Percentiles rank a stretch among this genome's conserved stretches.
Evolutionary conservation across 345 rosid genomes (phyloP).

Genomic region (Fremontodendron californicum): DNA sequence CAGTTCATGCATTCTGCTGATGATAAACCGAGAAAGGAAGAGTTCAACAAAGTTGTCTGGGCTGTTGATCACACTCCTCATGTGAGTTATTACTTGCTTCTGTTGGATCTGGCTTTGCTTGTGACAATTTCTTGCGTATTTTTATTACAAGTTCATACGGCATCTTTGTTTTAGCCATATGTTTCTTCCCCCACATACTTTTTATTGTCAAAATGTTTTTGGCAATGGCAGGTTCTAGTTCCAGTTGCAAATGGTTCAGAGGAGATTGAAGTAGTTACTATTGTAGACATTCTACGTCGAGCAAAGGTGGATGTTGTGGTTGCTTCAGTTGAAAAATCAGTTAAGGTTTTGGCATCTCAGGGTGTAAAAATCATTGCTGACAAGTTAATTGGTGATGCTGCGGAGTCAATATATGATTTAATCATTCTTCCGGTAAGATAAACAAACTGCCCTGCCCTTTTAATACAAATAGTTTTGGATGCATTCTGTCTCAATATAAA

Average conservation of each 20-base stretch:
- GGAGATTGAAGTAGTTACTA: slow-evolving; percentile 67
- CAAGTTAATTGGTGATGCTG: slow-evolving; percentile 58
- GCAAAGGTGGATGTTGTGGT: slow-evolving; percentile 79
- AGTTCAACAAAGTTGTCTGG: slow-evolving; percentile 78
- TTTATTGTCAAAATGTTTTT: slow-evolving; percentile 16
- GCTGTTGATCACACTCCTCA: slow-evolving; percentile 50
- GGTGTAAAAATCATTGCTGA: slow-evolving; percentile 79
- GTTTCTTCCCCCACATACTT: neutral
- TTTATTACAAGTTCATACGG: neutral
- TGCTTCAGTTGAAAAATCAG: slow-evolving; percentile 73
- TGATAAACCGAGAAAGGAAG: slow-evolving; percentile 47
- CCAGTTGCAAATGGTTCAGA: slow-evolving; percentile 88
- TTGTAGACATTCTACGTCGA: slow-evolving; percentile 67
- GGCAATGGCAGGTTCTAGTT: slow-evolving; percentile 72
- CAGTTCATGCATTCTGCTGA: slow-evolving; percentile 53
- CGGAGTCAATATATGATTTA: slow-evolving; percentile 55
- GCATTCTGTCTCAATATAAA: slow-evolving; percentile 11
- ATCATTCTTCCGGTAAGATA: slow-evolving; percentile 79
- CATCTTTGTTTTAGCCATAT: neutral
- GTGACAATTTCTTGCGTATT: neutral
- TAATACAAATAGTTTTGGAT: slow-evolving; percentile 2
- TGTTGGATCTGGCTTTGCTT: neutral
- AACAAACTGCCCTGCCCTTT: slow-evolving; percentile 1
- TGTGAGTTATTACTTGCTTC: slow-evolving; percentile 42
- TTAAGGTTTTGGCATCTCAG: slow-evolving; percentile 58